Conservation (phyloP, 2,329 filamentous ascomycete genomes). For the Periglandula ipomoeae region DNA sequence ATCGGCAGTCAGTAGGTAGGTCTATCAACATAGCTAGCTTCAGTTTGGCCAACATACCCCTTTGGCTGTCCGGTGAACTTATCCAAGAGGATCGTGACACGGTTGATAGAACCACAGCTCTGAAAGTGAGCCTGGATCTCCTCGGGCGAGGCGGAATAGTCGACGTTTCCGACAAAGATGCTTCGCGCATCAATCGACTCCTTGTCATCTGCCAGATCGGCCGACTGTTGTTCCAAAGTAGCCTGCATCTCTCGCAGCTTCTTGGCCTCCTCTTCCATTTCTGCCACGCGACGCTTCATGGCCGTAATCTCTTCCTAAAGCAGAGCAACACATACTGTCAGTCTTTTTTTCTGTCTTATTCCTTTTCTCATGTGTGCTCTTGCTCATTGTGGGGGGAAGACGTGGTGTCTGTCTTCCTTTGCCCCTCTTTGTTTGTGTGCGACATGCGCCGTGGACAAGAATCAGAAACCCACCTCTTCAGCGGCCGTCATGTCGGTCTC, state of each 20-base stretch:
- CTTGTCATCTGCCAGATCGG: conserved; percentile 81
- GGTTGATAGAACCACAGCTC: conserved; percentile 93
- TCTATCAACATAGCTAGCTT: background rate
- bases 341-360: conserved; percentile 13
- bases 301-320: conserved; percentile 68
- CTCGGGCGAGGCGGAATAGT: conserved; percentile 93
- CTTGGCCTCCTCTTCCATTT: conserved; percentile 85
- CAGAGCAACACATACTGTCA: conserved; percentile 18
- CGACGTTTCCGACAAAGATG: conserved; percentile 97
- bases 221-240: conserved; percentile 73
- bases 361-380: background rate
- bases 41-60: conserved; percentile 48
- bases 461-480: conserved; percentile 11
- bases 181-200: conserved; percentile 92
- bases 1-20: conserved; percentile 8
- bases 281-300: conserved; percentile 78
- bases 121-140: conserved; percentile 97
- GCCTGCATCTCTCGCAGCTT: conserved; percentile 84
- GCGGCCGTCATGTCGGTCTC: conserved; percentile 10
- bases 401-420: background rate
- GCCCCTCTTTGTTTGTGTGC: background rate
- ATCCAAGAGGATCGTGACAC: conserved; percentile 92
- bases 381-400: background rate
- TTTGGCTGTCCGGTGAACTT: conserved; percentile 99
- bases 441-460: conserved; percentile 1